A percentile compares a stretch with the other conserved stretches of the same genome.
phyloP scores from a whole-genome alignment of 179 eudicot genomes.

The Sideroxylon spinosum region DNA sequence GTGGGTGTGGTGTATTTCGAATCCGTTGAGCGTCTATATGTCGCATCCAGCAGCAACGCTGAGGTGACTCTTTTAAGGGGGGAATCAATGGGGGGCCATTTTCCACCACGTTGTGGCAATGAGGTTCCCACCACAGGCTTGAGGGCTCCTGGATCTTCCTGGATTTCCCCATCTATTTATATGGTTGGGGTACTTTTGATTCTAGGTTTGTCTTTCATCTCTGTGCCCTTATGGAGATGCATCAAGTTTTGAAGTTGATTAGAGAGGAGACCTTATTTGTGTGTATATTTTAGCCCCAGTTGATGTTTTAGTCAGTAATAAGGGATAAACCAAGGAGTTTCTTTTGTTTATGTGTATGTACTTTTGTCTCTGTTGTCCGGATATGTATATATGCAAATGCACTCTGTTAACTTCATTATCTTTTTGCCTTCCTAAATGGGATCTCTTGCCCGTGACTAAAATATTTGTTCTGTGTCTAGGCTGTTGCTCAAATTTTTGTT shows the following conservation, averaged over 20 bases:
- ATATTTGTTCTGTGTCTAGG: too few relatives aligned
- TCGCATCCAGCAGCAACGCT: background rate
- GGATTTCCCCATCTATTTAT: slow-evolving; percentile 12
- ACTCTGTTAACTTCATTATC: background rate
- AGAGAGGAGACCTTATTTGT: slow-evolving; percentile 6
- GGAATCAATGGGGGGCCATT: background rate
- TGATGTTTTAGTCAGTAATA: background rate
- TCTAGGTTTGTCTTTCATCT: slow-evolving; percentile 23
- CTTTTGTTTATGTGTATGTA: background rate
- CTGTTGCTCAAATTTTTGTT: too few relatives aligned
- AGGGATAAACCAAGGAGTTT: background rate
- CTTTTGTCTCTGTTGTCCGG: background rate
- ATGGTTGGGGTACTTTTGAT: slow-evolving; percentile 27
- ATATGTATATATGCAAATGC: background rate
- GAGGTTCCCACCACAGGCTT: background rate
- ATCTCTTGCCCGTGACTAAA: too few relatives aligned
- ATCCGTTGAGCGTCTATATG: too few relatives aligned
- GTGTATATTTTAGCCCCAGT: slow-evolving; percentile 9
- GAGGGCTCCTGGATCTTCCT: background rate
- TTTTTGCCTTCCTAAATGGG: too few relatives aligned
- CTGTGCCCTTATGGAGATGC: slow-evolving; percentile 19
- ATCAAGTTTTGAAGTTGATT: slow-evolving; percentile 3
- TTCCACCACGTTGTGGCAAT: background rate
- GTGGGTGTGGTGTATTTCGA: background rate
- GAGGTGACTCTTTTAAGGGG: background rate